Conservation (phyloP, 176 grass and related monocot species). For the Avena sativa region DNA sequence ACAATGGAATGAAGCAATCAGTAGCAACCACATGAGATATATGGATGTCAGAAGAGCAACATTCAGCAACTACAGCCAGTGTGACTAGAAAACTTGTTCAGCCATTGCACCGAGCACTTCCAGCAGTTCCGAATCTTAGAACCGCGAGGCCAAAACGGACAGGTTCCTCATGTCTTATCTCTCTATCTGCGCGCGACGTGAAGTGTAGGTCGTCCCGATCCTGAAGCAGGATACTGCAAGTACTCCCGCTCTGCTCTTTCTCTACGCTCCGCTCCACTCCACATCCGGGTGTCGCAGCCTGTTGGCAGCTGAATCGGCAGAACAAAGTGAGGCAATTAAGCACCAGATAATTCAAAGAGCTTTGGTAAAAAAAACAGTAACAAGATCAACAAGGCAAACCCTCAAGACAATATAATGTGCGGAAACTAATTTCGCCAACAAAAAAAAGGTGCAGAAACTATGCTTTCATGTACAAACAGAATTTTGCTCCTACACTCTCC, state of each 20-base stretch:
- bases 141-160: neutral
- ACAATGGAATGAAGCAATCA: neutral
- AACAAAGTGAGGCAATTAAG: neutral
- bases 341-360: neutral
- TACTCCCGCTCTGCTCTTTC: neutral
- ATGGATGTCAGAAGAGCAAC: neutral
- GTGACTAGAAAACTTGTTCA: neutral
- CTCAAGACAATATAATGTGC: slow-evolving; percentile 2
- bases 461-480: neutral
- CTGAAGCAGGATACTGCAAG: neutral
- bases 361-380: neutral
- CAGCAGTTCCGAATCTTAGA: neutral
- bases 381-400: neutral
- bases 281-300: neutral
- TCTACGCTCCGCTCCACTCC: neutral
- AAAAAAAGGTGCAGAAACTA: neutral
- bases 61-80: neutral
- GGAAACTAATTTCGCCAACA: neutral
- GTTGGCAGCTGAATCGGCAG: neutral
- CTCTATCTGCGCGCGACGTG: neutral
- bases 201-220: neutral
- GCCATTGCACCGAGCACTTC: neutral
- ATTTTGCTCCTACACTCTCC: neutral
- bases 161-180: neutral
- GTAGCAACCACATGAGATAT: neutral